Evolutionary conservation across 2,329 filamentous ascomycete species (phyloP).

Genomic region (Didymella glomerata): DNA sequence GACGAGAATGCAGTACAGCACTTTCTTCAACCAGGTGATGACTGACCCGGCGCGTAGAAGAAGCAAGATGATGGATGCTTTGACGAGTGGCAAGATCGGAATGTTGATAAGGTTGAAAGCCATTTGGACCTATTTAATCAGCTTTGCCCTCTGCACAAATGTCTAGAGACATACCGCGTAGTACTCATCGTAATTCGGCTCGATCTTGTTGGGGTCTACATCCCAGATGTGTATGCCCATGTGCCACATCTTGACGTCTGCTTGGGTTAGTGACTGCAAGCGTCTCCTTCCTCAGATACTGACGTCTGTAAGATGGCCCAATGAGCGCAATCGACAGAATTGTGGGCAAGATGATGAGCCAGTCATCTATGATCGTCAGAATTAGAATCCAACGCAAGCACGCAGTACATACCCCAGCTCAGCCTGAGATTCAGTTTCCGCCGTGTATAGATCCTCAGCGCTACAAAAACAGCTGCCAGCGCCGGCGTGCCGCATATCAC

Average conservation of each 20-base stretch:
- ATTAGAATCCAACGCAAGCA: not conserved
- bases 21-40: slow-evolving; percentile 50
- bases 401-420: slow-evolving; percentile 44
- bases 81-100: slow-evolving; percentile 53
- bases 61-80: slow-evolving; percentile 52
- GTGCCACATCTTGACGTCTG: slow-evolving; percentile 52
- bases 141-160: not conserved
- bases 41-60: slow-evolving; percentile 52
- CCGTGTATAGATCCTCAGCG: slow-evolving; percentile 49
- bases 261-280: not conserved
- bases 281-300: slow-evolving; percentile 18
- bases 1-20: slow-evolving; percentile 49
- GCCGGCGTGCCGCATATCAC: slow-evolving; percentile 48
- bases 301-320: slow-evolving; percentile 48
- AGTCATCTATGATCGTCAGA: slow-evolving; percentile 46
- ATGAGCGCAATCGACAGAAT: slow-evolving; percentile 50
- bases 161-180: slow-evolving; percentile 37
- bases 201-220: slow-evolving; percentile 45
- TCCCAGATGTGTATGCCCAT: slow-evolving; percentile 50
- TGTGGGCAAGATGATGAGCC: slow-evolving; percentile 48
- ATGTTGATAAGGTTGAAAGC: slow-evolving; percentile 53
- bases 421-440: slow-evolving; percentile 49
- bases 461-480: slow-evolving; percentile 47
- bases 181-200: slow-evolving; percentile 50
- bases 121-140: slow-evolving; percentile 42